Evolutionary conservation across 2,329 filamentous ascomycete genomes (phyloP).

Genomic region (Epichloe aotearoae): DNA sequence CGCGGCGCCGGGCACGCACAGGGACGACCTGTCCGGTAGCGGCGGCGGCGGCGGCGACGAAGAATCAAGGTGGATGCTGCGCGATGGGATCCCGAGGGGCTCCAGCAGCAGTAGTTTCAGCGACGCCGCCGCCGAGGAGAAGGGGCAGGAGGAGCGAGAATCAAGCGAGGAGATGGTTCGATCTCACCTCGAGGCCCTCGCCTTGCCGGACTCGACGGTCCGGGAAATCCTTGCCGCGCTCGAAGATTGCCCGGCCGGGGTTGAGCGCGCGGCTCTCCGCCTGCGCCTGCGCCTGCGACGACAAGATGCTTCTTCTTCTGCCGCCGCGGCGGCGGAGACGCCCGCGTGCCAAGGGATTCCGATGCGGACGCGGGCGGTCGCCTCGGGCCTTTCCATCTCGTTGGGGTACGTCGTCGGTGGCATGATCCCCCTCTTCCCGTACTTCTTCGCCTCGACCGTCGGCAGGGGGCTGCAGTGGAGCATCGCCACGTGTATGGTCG

Average conservation of each 20-base stretch:
- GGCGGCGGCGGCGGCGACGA: too few species aligned
- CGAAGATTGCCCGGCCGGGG: constrained; percentile 18
- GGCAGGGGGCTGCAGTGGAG: constrained; percentile 36
- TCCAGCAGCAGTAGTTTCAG: constrained; percentile 3
- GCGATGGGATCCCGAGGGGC: neutral
- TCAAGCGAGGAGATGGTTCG: constrained; percentile 13
- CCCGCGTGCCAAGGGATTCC: constrained; percentile 9
- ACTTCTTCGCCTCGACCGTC: constrained; percentile 36
- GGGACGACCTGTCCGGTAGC: neutral
- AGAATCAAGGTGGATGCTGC: constrained; percentile 15
- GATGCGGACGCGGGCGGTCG: constrained; percentile 22
- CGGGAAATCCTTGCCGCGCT: constrained; percentile 15
- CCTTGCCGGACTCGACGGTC: constrained; percentile 12
- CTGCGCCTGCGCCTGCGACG: constrained; percentile 6
- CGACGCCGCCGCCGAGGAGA: constrained; percentile 8
- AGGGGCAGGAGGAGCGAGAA: neutral
- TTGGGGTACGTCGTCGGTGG: constrained; percentile 50
- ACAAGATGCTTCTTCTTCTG: neutral
- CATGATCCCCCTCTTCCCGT: constrained; percentile 47
- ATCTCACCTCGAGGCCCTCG: constrained; percentile 20
- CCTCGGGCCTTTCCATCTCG: constrained; percentile 45
- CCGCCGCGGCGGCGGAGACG: neutral
- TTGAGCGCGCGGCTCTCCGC: constrained; percentile 10
- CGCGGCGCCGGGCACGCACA: neutral
- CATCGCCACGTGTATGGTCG: constrained; percentile 37